A percentile compares a stretch with the other conserved stretches of the same genome.
phyloP scores from a whole-genome alignment of 2,329 filamentous ascomycete species.

The Aspergillus oerlinghausenensis region DNA sequence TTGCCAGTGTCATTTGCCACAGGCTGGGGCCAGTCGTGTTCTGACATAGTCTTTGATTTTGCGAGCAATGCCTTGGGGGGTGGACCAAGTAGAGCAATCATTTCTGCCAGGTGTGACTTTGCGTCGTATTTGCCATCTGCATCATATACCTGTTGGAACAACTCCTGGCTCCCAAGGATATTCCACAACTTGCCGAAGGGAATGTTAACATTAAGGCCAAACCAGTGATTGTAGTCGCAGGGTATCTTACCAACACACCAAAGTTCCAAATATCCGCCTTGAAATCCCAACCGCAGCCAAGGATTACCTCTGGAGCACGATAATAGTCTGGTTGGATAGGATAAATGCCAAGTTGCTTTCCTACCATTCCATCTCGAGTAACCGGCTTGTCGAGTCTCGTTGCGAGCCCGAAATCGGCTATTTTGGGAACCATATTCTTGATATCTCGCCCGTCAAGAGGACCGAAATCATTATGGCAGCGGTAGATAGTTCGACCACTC shows the following conservation, averaged over 20 bases:
- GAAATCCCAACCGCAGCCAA: constrained; percentile 31
- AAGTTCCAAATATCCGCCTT: constrained; percentile 38
- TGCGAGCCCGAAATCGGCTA: constrained; percentile 21
- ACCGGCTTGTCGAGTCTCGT: constrained; percentile 7
- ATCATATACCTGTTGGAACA: constrained; percentile 31
- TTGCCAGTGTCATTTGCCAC: constrained; percentile 8
- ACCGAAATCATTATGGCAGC: constrained; percentile 20
- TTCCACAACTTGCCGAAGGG: constrained; percentile 5
- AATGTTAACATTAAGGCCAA: constrained; percentile 4
- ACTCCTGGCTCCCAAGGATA: constrained; percentile 20
- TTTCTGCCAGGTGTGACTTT: constrained; percentile 36
- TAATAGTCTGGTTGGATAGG: constrained; percentile 40
- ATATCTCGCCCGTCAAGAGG: constrained; percentile 12
- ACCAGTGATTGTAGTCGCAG: background rate
- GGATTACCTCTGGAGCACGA: constrained; percentile 33
- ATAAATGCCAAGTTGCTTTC: constrained; percentile 26
- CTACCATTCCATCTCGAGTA: background rate
- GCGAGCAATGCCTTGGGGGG: constrained; percentile 27
- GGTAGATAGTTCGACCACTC: constrained; percentile 16
- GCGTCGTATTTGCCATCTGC: constrained; percentile 26
- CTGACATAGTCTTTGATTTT: constrained; percentile 12
- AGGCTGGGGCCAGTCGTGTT: constrained; percentile 14
- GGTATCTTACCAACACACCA: constrained; percentile 25
- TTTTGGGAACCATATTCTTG: constrained; percentile 15
- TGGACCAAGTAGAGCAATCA: constrained; percentile 36